Percentiles rank a stretch among this genome's conserved stretches.
Evolutionary conservation across 495 filamentous ascomycete species (phyloP).

Genomic region (Penicillium mononematosum): DNA sequence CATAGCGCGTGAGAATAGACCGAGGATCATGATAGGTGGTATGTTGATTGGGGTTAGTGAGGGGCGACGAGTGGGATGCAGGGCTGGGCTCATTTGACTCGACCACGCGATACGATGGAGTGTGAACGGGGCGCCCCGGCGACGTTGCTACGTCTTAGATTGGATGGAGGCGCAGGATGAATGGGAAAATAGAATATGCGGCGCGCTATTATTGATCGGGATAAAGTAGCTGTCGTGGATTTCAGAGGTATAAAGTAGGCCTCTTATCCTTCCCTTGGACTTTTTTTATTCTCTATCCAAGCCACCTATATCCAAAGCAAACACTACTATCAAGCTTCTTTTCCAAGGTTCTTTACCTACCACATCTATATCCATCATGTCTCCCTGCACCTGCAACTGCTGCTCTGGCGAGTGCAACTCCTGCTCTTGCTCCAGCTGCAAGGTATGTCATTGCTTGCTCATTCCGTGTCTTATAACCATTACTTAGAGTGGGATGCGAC

Average conservation of each 20-base stretch:
- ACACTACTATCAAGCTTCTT: conserved; percentile 4
- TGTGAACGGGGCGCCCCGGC: conserved; percentile 14
- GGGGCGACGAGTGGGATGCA: conserved; percentile 13
- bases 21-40: conserved; percentile 2
- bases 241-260: conserved; percentile 22
- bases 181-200: neutral
- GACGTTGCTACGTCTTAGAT: neutral
- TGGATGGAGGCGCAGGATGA: conserved; percentile 4
- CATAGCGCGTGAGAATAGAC: conserved; percentile 26
- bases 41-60: conserved; percentile 9
- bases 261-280: conserved; percentile 9
- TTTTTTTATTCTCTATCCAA: conserved; percentile 9
- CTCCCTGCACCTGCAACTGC: conserved; percentile 48
- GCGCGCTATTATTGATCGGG: conserved; percentile 1
- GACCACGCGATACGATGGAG: conserved; percentile 25
- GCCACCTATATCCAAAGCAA: conserved; percentile 8
- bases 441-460: conserved; percentile 24
- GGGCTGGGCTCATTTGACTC: conserved; percentile 25
- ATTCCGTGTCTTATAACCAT: neutral
- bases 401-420: conserved; percentile 44
- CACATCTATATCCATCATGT: conserved; percentile 35
- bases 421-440: conserved; percentile 44
- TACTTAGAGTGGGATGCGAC: neutral
- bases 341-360: conserved; percentile 21
- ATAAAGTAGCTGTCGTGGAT: neutral